Conservation (phyloP, 768 basidiomycete species). For the Gloeopeniophorella convolvens region DNA sequence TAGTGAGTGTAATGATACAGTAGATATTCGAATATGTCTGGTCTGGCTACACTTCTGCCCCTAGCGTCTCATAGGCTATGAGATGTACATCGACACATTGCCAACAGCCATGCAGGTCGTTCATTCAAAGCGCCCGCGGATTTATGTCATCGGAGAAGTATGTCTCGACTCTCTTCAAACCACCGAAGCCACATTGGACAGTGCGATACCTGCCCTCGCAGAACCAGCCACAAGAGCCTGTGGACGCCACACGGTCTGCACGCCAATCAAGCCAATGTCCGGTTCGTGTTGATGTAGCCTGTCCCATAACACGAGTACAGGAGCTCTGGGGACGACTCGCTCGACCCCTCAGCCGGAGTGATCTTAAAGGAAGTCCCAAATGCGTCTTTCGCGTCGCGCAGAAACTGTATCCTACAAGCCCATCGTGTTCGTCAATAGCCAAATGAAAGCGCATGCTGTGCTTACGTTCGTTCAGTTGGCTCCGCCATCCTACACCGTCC, state of each 20-base stretch:
- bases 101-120: too few species aligned
- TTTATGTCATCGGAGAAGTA: too few species aligned
- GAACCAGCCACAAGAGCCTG: too few species aligned
- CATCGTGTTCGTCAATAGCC: conserved; percentile 9
- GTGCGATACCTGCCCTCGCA: too few species aligned
- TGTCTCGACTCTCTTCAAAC: too few species aligned
- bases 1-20: neutral
- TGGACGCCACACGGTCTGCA: neutral
- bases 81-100: too few species aligned
- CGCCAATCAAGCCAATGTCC: conserved; percentile 54
- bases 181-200: too few species aligned
- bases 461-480: conserved; percentile 69
- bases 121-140: too few species aligned
- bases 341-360: conserved; percentile 47
- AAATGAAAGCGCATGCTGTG: neutral
- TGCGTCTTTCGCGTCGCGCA: conserved; percentile 73
- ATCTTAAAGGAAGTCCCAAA: conserved; percentile 96
- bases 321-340: conserved; percentile 50
- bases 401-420: conserved; percentile 75
- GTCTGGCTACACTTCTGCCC: too few species aligned
- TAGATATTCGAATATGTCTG: neutral
- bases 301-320: conserved; percentile 88
- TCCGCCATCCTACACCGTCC: conserved; percentile 83
- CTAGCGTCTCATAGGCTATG: too few species aligned
- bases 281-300: conserved; percentile 86